Percentiles rank a stretch among this genome's conserved stretches.
These are phyloP conservation scores for Pythium rishiriense DNA, from an alignment of 352 stramenopile species.

Conservation along the genomic window DNA sequence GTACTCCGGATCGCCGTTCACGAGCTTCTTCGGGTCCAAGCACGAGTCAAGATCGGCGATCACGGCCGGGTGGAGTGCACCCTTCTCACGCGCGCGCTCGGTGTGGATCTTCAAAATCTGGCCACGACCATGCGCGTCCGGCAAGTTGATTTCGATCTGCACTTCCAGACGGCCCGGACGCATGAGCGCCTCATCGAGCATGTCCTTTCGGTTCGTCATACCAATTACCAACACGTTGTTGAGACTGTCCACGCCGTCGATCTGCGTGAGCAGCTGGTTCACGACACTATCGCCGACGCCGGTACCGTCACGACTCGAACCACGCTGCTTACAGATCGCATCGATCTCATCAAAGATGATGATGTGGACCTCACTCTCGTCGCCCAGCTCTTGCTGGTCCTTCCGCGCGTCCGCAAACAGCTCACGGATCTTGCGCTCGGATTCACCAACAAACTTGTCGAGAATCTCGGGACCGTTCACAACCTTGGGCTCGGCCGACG, in stretches of 20 bases:
- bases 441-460: constrained; percentile 99
- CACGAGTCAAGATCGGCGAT: constrained; percentile 78
- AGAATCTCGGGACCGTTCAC: constrained; percentile 99
- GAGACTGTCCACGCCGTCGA: constrained; percentile 98
- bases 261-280: constrained; percentile 99
- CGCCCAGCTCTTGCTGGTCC: constrained; percentile 90
- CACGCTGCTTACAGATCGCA: constrained; percentile 98
- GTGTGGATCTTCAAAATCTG: constrained; percentile 99
- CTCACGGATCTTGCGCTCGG: constrained; percentile 98
- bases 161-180: constrained; percentile 99
- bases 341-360: constrained; percentile 99
- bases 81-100: constrained; percentile 77
- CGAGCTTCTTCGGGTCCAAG: constrained; percentile 60
- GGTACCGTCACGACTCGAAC: constrained; percentile 91
- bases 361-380: constrained; percentile 98
- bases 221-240: constrained; percentile 99
- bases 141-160: constrained; percentile 99
- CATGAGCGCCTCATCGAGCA: constrained; percentile 96
- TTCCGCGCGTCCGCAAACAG: constrained; percentile 95
- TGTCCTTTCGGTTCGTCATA: constrained; percentile 99
- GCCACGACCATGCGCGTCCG: constrained; percentile 92
- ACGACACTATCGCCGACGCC: constrained; percentile 98
- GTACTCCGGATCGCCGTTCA: constrained; percentile 71
- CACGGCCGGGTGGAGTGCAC: constrained; percentile 65
- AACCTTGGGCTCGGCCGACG: constrained; percentile 96